These are phyloP conservation scores for Firmiana major DNA, from an alignment of 345 rosid genomes.

Conservation along the genomic window DNA sequence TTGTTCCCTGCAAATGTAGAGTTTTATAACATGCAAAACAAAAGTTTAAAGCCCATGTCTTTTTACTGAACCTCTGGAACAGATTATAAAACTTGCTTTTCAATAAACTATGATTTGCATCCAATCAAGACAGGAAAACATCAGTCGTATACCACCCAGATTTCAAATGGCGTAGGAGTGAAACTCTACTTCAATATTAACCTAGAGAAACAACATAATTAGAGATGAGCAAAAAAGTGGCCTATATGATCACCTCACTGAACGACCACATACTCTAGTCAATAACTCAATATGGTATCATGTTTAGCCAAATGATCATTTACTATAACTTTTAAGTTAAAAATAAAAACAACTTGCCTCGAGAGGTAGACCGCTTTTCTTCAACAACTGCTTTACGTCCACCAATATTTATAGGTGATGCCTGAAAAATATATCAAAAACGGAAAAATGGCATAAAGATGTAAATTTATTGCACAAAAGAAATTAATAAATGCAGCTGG, in stretches of 20 bases:
- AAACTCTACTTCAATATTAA: neutral
- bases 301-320: neutral
- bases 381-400: slow-evolving; percentile 71
- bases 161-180: no score
- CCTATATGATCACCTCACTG: neutral
- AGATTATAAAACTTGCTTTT: neutral
- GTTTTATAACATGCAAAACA: neutral
- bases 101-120: neutral
- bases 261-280: neutral
- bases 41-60: neutral
- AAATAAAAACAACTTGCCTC: slow-evolving; percentile 55
- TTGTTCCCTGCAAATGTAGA: slow-evolving; percentile 46
- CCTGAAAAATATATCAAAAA: slow-evolving; percentile 41
- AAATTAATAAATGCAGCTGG: slow-evolving; percentile 66
- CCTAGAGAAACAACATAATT: neutral
- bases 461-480: neutral
- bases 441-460: neutral
- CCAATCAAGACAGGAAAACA: neutral
- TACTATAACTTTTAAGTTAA: neutral
- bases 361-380: slow-evolving; percentile 80
- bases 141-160: neutral
- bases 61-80: neutral
- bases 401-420: slow-evolving; percentile 69
- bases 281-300: neutral
- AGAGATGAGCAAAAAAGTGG: neutral